phyloP scores from a whole-genome alignment of 805 yeast genomes.

The Yamadazyma laniorum region DNA sequence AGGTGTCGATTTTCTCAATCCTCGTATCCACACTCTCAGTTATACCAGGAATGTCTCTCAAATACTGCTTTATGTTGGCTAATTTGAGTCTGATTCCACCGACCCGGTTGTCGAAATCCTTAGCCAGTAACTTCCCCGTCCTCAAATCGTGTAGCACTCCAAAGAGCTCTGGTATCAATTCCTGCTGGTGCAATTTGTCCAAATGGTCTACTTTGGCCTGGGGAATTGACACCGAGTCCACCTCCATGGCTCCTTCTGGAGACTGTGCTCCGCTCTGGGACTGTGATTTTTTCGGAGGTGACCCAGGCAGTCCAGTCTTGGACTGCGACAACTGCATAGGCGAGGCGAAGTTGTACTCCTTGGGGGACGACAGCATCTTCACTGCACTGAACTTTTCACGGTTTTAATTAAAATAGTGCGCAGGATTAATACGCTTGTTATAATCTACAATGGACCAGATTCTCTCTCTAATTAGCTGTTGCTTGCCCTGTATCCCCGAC shows the following conservation, averaged over 20 bases:
- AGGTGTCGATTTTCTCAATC: constrained; percentile 21
- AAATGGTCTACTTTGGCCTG: constrained; percentile 14
- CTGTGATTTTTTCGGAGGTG: not conserved
- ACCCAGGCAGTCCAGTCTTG: constrained; percentile 1
- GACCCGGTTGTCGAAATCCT: constrained; percentile 42
- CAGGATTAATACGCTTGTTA: too few relatives aligned
- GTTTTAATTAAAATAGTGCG: too few relatives aligned
- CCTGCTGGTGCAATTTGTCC: constrained; percentile 27
- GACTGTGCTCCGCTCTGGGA: not conserved
- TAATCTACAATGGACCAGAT: constrained; percentile 22
- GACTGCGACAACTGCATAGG: constrained; percentile 3
- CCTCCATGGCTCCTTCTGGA: constrained; percentile 8
- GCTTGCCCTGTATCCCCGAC: constrained; percentile 48
- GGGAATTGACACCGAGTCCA: constrained; percentile 1
- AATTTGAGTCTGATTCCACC: constrained; percentile 40
- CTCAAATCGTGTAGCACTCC: constrained; percentile 33
- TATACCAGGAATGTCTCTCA: constrained; percentile 40
- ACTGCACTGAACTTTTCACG: not conserved
- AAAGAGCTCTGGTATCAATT: constrained; percentile 39
- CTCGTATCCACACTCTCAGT: constrained; percentile 31
- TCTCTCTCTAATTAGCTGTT: constrained; percentile 22
- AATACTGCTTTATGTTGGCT: constrained; percentile 24
- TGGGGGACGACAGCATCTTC: constrained; percentile 3
- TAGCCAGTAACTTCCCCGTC: constrained; percentile 35
- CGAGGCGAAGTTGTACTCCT: constrained; percentile 4